A percentile compares a stretch with the other conserved stretches of the same genome.
Conservation (phyloP, 768 basidiomycete species). For the Porpolomopsis calyptriformis region DNA sequence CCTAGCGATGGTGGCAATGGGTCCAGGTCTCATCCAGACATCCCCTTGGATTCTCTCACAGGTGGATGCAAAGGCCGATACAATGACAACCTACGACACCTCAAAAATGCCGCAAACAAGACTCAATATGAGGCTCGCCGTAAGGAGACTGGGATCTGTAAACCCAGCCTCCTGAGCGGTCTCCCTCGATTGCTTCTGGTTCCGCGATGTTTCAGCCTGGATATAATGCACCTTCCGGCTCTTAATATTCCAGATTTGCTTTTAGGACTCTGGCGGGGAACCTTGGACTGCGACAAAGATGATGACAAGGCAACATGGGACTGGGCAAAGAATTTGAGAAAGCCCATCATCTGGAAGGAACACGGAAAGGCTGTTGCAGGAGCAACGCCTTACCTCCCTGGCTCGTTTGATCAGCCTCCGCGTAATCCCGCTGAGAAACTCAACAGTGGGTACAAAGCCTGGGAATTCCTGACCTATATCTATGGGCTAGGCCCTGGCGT, state of each 20-base stretch:
- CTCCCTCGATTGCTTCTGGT: conserved; percentile 13
- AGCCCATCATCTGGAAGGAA: conserved; percentile 10
- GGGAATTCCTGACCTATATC: conserved; percentile 5
- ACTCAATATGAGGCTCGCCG: conserved; percentile 18
- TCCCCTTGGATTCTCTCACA: background rate
- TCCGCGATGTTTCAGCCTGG: conserved; percentile 17
- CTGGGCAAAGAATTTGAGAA: conserved; percentile 17
- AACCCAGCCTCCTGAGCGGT: conserved; percentile 20
- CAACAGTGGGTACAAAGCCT: conserved; percentile 8
- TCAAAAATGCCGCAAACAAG: conserved; percentile 14
- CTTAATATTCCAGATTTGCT: conserved; percentile 16
- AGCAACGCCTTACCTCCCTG: conserved; percentile 5
- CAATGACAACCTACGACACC: conserved; percentile 9
- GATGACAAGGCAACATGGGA: conserved; percentile 21
- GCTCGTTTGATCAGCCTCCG: conserved; percentile 6
- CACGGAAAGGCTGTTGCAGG: conserved; percentile 13
- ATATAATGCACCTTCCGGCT: conserved; percentile 22
- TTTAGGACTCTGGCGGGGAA: conserved; percentile 16
- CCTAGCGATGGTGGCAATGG: background rate
- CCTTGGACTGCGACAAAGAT: conserved; percentile 12
- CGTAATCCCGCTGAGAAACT: conserved; percentile 9
- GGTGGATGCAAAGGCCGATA: conserved; percentile 21
- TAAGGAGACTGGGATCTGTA: conserved; percentile 21
- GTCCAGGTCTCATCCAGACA: background rate
- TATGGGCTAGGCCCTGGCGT: conserved; percentile 8